Evolutionary conservation across 306 rosid genomes (phyloP).

Genomic region (Elaeagnus macrophylla): DNA sequence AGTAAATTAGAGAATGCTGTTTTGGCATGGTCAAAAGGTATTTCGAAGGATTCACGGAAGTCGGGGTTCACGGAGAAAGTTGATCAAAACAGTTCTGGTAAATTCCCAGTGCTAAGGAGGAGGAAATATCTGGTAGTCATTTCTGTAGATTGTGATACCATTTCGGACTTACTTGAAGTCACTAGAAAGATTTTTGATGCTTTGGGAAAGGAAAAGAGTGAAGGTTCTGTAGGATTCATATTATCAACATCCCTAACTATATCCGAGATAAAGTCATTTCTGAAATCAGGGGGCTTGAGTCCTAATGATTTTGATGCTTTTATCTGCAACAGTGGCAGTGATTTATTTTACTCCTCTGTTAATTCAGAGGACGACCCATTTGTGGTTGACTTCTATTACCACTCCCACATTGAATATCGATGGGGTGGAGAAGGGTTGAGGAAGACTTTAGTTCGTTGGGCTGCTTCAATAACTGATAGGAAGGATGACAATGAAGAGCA

Average conservation of each 20-base stretch:
- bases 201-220: slow-evolving; percentile 61
- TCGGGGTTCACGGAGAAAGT: slow-evolving; percentile 51
- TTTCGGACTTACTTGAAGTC: slow-evolving; percentile 51
- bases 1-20: slow-evolving; percentile 78
- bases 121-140: slow-evolving; percentile 74
- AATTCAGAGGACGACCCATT: slow-evolving; percentile 67
- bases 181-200: slow-evolving; percentile 64
- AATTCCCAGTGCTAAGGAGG: slow-evolving; percentile 88
- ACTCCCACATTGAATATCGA: slow-evolving; percentile 89
- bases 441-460: slow-evolving; percentile 91
- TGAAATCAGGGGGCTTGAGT: slow-evolving; percentile 61
- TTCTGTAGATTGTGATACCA: slow-evolving; percentile 75
- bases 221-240: slow-evolving; percentile 88
- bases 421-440: slow-evolving; percentile 99
- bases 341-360: slow-evolving; percentile 84
- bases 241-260: slow-evolving; percentile 80
- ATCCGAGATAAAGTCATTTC: slow-evolving; percentile 75
- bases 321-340: slow-evolving; percentile 98
- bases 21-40: slow-evolving; percentile 82
- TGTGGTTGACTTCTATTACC: slow-evolving; percentile 93
- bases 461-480: slow-evolving; percentile 48
- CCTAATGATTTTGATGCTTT: slow-evolving; percentile 91
- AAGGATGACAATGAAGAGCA: slow-evolving; percentile 40
- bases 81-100: slow-evolving; percentile 65
- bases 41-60: slow-evolving; percentile 64